Conservation (phyloP, 2,329 filamentous ascomycete species). For the Monosporascus sp. region DNA sequence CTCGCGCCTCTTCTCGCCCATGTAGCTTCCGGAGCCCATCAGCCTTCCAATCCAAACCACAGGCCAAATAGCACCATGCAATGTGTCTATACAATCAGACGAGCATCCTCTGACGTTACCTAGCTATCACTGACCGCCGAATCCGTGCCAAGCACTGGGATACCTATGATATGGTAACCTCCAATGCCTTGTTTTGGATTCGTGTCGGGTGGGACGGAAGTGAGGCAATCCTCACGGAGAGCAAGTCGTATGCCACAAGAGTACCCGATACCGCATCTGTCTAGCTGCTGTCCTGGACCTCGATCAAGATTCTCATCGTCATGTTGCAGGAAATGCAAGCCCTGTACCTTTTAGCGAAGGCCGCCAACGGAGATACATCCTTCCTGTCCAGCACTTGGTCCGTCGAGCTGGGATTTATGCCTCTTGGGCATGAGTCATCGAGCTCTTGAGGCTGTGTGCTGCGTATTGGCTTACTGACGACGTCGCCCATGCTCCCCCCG, state of each 20-base stretch:
- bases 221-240: slow-evolving; percentile 13
- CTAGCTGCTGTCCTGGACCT: slow-evolving; percentile 5
- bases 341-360: neutral
- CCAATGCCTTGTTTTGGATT: slow-evolving; percentile 25
- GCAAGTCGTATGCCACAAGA: slow-evolving; percentile 3
- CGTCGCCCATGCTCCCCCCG: neutral
- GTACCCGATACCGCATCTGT: slow-evolving; percentile 2
- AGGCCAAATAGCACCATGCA: neutral
- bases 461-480: slow-evolving; percentile 16
- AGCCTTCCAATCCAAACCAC: neutral
- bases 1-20: neutral
- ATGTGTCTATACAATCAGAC: neutral
- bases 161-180: slow-evolving; percentile 18
- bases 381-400: too few relatives aligned
- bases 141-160: slow-evolving; percentile 20
- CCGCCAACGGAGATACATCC: too few relatives aligned
- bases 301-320: slow-evolving; percentile 13
- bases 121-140: slow-evolving; percentile 23
- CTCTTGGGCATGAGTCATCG: slow-evolving; percentile 10
- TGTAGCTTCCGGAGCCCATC: neutral
- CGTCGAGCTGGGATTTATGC: slow-evolving; percentile 6
- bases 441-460: slow-evolving; percentile 13
- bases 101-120: slow-evolving; percentile 12
- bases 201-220: slow-evolving; percentile 23
- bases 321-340: slow-evolving; percentile 4